phyloP scores from a whole-genome alignment of 352 stramenopile species.

The Globisporangium cystogenes region DNA sequence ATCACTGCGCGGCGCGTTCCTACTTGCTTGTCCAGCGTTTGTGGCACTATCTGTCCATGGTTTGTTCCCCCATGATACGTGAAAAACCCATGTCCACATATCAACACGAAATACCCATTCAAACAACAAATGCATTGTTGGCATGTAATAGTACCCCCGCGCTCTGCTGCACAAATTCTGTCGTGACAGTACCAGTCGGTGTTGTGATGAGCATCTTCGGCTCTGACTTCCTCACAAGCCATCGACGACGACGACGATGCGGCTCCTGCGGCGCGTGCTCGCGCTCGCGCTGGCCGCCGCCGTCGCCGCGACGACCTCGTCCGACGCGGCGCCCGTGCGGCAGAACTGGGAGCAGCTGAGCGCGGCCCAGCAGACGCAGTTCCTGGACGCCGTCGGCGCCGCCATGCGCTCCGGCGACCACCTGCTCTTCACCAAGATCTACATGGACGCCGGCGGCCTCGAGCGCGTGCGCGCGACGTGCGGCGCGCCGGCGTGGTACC shows the following conservation, averaged over 20 bases:
- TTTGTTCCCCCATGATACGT: too few species aligned
- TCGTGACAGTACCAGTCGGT: not conserved
- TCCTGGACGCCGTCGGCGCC: constrained; percentile 39
- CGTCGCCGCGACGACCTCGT: not conserved
- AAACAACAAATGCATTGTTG: too few species aligned
- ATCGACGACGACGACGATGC: constrained; percentile 4
- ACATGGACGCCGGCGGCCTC: constrained; percentile 36
- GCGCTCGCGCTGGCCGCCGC: not conserved
- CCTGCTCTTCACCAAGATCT: constrained; percentile 48
- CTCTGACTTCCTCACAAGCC: not conserved
- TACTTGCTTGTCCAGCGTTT: too few species aligned
- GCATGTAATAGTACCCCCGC: not conserved
- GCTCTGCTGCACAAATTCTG: not conserved
- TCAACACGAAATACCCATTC: too few species aligned
- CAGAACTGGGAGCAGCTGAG: constrained; percentile 17
- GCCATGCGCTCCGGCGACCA: constrained; percentile 48
- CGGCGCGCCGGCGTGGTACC: constrained; percentile 54
- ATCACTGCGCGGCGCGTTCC: too few species aligned
- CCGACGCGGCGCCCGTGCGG: constrained; percentile 6
- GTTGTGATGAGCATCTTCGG: not conserved
- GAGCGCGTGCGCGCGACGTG: constrained; percentile 37
- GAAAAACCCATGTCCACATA: too few species aligned
- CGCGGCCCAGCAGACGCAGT: constrained; percentile 22
- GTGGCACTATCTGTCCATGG: too few species aligned
- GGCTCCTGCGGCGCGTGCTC: constrained; percentile 1